Percentiles rank a stretch among this genome's conserved stretches.
phyloP scores from a whole-genome alignment of 2,329 filamentous ascomycete species.

The Apiospora saccharicola region DNA sequence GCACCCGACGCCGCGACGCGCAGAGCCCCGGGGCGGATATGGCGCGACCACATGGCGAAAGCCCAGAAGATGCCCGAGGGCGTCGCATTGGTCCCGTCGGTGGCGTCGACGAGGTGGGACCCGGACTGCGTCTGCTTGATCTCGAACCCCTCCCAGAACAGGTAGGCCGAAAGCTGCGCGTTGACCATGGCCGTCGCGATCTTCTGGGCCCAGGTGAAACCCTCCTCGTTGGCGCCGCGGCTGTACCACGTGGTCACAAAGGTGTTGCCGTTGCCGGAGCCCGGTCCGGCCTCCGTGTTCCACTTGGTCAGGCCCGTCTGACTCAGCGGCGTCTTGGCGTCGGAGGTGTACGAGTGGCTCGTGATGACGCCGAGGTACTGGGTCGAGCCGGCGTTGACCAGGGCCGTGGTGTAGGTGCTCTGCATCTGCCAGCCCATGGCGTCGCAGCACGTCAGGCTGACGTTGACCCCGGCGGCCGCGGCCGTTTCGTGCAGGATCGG shows the following conservation, averaged over 20 bases:
- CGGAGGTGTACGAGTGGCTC: constrained; percentile 35
- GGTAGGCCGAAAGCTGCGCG: constrained; percentile 53
- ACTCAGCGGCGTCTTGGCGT: constrained; percentile 35
- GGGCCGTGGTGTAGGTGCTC: constrained; percentile 28
- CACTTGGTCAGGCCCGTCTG: constrained; percentile 47
- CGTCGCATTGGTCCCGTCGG: constrained; percentile 34
- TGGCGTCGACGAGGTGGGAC: constrained; percentile 39
- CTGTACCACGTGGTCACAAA: constrained; percentile 49
- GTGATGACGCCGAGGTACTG: constrained; percentile 30
- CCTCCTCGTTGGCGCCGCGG: constrained; percentile 50
- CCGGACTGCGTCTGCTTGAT: constrained; percentile 39
- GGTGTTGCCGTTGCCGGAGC: constrained; percentile 33
- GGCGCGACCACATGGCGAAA: constrained; percentile 38
- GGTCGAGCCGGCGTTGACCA: constrained; percentile 28
- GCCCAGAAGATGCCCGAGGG: constrained; percentile 38
- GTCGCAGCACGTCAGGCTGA: constrained; percentile 55
- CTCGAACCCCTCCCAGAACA: constrained; percentile 56
- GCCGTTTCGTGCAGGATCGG: constrained; percentile 49
- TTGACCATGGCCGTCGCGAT: constrained; percentile 53
- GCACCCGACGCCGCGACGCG: constrained; percentile 34
- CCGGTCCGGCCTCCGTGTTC: constrained; percentile 55
- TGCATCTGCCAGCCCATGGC: constrained; percentile 34
- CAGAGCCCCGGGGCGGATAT: constrained; percentile 35
- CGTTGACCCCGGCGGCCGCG: constrained; percentile 45
- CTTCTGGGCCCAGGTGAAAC: constrained; percentile 41